Percentiles rank a stretch among this genome's conserved stretches.
Evolutionary conservation across 768 basidiomycete genomes (phyloP).

Genomic region (Boletus tomentosulus): DNA sequence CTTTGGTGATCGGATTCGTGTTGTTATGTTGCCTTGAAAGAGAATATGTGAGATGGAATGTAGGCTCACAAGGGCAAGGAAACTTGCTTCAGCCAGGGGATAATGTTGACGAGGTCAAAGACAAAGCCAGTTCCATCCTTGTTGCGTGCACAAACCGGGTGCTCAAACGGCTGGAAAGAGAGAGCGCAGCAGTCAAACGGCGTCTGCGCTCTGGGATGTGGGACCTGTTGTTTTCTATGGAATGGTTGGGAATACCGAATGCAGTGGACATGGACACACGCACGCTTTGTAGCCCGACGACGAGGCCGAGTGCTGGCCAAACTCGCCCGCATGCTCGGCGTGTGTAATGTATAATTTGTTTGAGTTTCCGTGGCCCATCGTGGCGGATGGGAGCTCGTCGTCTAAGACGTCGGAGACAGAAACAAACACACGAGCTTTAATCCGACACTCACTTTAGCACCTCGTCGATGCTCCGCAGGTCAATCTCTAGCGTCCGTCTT

Average conservation of each 20-base stretch:
- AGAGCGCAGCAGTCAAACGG: conserved; percentile 92
- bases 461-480: conserved; percentile 26
- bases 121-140: conserved; percentile 75
- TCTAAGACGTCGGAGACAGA: background rate
- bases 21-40: conserved; percentile 72
- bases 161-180: conserved; percentile 83
- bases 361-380: conserved; percentile 84
- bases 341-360: conserved; percentile 87
- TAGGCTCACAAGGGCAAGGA: conserved; percentile 1
- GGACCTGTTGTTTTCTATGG: conserved; percentile 61
- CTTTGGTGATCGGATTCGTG: conserved; percentile 72
- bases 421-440: background rate
- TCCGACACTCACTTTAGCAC: background rate
- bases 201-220: conserved; percentile 59
- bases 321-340: conserved; percentile 76
- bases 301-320: conserved; percentile 80
- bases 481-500: conserved; percentile 21
- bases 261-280: conserved; percentile 22
- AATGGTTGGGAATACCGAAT: conserved; percentile 4
- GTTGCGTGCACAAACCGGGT: conserved; percentile 86
- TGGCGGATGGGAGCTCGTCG: background rate
- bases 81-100: conserved; percentile 88
- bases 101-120: conserved; percentile 88
- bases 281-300: conserved; percentile 71
- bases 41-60: conserved; percentile 7